Percentiles rank a stretch among this genome's conserved stretches.
phyloP scores from a whole-genome alignment of 208 protist genomes.

The Leishmania arabica region DNA sequence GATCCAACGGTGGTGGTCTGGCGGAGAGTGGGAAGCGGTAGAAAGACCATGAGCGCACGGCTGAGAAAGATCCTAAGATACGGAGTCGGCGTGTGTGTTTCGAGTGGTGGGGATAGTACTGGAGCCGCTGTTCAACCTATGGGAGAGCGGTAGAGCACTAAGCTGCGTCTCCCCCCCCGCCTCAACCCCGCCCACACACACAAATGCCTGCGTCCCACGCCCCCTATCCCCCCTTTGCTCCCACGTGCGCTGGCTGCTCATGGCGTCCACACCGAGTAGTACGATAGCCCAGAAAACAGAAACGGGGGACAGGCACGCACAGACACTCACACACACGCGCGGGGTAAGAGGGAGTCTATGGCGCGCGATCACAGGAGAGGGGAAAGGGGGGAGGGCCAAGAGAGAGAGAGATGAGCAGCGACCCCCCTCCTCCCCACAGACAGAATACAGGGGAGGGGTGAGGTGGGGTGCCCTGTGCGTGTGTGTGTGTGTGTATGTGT shows the following conservation, averaged over 20 bases:
- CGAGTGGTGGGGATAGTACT: not conserved
- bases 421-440: not conserved
- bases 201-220: not conserved
- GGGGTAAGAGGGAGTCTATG: not conserved
- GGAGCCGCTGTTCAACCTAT: not conserved
- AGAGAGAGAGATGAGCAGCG: not conserved
- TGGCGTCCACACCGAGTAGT: not conserved
- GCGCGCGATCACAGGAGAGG: not conserved
- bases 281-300: not conserved
- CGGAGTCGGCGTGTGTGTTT: not conserved
- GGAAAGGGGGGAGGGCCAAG: not conserved
- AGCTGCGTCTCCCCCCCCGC: not conserved
- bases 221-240: not conserved
- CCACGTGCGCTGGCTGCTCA: not conserved
- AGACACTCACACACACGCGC: not conserved
- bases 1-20: not conserved
- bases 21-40: not conserved
- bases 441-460: no score
- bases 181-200: not conserved
- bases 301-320: no score
- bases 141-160: not conserved
- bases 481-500: not conserved
- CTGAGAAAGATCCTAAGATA: not conserved
- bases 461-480: no score
- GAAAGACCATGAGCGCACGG: not conserved